These are phyloP conservation scores for Aureobasidium sp. DNA, from an alignment of 2,329 filamentous ascomycete genomes.

Conservation along the genomic window DNA sequence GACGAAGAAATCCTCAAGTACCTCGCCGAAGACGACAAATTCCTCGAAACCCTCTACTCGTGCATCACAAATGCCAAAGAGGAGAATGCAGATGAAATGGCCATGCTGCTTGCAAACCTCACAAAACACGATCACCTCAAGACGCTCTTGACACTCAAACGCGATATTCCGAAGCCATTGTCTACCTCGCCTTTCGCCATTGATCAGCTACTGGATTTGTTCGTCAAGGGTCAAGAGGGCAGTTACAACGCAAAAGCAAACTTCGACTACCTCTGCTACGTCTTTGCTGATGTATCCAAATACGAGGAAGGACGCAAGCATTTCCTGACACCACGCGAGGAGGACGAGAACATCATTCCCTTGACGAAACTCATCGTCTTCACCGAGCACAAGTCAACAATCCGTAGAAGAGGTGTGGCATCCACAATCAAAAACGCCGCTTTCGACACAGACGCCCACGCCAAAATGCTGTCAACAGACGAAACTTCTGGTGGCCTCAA, in stretches of 20 bases:
- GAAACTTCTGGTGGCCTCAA: constrained; percentile 73
- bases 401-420: constrained; percentile 94
- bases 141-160: constrained; percentile 72
- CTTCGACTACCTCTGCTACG: constrained; percentile 93
- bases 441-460: constrained; percentile 82
- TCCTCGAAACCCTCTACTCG: constrained; percentile 77
- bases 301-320: constrained; percentile 71
- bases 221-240: constrained; percentile 90
- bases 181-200: constrained; percentile 78
- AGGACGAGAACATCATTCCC: constrained; percentile 83
- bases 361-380: constrained; percentile 95
- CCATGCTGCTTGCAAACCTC: constrained; percentile 95
- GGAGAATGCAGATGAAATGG: constrained; percentile 82
- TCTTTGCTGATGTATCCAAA: constrained; percentile 92
- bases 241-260: constrained; percentile 86
- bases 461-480: constrained; percentile 38
- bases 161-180: constrained; percentile 72
- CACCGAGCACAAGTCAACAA: constrained; percentile 86
- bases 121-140: constrained; percentile 82
- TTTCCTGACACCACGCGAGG: constrained; percentile 63
- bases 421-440: constrained; percentile 95
- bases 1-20: constrained; percentile 79
- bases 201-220: constrained; percentile 95
- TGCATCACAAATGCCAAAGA: constrained; percentile 80
- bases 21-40: constrained; percentile 81